These are phyloP conservation scores for Pichia inconspicua DNA, from an alignment of 1,139 yeast species.

Conservation along the genomic window DNA sequence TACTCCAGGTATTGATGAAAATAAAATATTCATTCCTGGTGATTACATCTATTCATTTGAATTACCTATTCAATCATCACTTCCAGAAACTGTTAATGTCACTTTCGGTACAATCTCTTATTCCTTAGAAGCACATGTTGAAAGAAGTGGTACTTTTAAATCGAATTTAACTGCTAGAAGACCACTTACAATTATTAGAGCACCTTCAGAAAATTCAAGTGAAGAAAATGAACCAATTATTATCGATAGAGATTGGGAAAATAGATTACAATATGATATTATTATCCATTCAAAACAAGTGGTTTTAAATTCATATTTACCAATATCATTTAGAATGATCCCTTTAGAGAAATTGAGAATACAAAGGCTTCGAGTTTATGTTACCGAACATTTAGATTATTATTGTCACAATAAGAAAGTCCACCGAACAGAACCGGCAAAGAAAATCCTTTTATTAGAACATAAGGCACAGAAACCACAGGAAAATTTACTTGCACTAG, in stretches of 20 bases:
- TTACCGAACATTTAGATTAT: slow-evolving; percentile 86
- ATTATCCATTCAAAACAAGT: slow-evolving; percentile 83
- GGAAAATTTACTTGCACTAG: slow-evolving; percentile 28
- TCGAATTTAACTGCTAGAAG: slow-evolving; percentile 57
- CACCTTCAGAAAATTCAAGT: slow-evolving; percentile 68
- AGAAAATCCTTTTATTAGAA: slow-evolving; percentile 71
- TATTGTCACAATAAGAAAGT: slow-evolving; percentile 79
- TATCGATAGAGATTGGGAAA: slow-evolving; percentile 89
- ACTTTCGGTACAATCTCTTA: slow-evolving; percentile 78
- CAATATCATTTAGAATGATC: slow-evolving; percentile 73
- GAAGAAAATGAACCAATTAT: slow-evolving; percentile 94
- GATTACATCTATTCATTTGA: slow-evolving; percentile 90
- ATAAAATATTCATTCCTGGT: slow-evolving; percentile 59
- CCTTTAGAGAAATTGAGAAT: slow-evolving; percentile 84
- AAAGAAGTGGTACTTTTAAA: slow-evolving; percentile 79
- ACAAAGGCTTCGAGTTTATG: slow-evolving; percentile 75
- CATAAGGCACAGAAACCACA: slow-evolving; percentile 56
- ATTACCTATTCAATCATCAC: slow-evolving; percentile 71
- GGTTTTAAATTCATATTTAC: slow-evolving; percentile 73
- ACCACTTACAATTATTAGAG: slow-evolving; percentile 62
- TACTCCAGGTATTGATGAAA: slow-evolving; percentile 18
- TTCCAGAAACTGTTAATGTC: slow-evolving; percentile 74
- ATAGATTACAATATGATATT: slow-evolving; percentile 80
- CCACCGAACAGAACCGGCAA: slow-evolving; percentile 84
- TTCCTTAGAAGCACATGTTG: slow-evolving; percentile 57